Percentiles rank a stretch among this genome's conserved stretches.
Conservation (phyloP, 768 basidiomycete species). For the Psilocybe subaeruginosa region DNA sequence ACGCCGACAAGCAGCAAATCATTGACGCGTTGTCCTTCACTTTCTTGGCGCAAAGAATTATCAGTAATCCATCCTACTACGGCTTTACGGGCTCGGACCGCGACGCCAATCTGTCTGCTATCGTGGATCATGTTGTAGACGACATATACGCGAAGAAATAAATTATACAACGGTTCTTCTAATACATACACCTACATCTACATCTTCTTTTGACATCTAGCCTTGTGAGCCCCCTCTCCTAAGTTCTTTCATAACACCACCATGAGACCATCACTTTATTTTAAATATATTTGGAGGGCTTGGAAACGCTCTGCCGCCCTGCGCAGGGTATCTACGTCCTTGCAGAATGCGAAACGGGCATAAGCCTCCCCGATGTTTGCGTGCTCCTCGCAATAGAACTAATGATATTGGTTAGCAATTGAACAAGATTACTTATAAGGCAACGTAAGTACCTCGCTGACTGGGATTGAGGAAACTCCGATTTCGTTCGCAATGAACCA, state of each 20-base stretch:
- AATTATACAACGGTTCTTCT: neutral
- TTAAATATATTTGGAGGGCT: slow-evolving; percentile 67
- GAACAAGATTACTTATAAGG: neutral
- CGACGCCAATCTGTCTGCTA: slow-evolving; percentile 65
- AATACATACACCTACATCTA: slow-evolving; percentile 4
- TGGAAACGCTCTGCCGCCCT: slow-evolving; percentile 84
- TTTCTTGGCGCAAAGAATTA: slow-evolving; percentile 71
- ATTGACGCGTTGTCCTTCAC: slow-evolving; percentile 83
- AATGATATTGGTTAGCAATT: slow-evolving; percentile 12
- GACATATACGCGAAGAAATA: slow-evolving; percentile 15
- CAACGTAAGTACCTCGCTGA: slow-evolving; percentile 80
- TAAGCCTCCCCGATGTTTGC: slow-evolving; percentile 84
- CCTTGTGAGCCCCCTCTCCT: too few species aligned
- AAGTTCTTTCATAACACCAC: too few species aligned
- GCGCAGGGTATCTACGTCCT: slow-evolving; percentile 84
- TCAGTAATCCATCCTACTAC: slow-evolving; percentile 87
- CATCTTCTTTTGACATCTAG: neutral
- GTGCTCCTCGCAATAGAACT: slow-evolving; percentile 95
- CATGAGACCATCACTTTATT: slow-evolving; percentile 11
- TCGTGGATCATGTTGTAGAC: slow-evolving; percentile 60
- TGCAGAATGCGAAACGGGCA: slow-evolving; percentile 93
- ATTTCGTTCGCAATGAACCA: slow-evolving; percentile 95
- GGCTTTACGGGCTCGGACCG: slow-evolving; percentile 48
- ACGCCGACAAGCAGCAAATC: slow-evolving; percentile 57
- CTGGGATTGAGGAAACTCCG: slow-evolving; percentile 92